Percentiles rank a stretch among this genome's conserved stretches.
These are phyloP conservation scores for Alloascoidea hylecoeti DNA, from an alignment of 805 yeast species.

Conservation along the genomic window DNA sequence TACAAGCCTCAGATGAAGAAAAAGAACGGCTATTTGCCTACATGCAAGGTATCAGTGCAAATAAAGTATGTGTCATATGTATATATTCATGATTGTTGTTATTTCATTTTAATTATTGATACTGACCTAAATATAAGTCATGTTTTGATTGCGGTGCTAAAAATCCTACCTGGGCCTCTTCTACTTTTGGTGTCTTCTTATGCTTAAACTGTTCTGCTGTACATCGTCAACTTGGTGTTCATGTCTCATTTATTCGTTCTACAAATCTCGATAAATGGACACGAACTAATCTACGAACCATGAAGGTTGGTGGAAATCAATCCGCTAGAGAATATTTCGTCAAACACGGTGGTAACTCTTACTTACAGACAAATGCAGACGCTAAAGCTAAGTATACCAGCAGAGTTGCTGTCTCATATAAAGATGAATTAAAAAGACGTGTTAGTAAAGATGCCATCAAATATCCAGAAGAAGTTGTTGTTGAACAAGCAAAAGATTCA, in stretches of 20 bases:
- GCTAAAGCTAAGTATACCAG: constrained; percentile 72
- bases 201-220: constrained; percentile 93
- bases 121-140: no score
- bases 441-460: constrained; percentile 50
- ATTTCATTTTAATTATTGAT: not conserved
- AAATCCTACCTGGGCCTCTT: constrained; percentile 97
- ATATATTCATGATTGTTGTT: no score
- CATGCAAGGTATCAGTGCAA: not conserved
- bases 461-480: constrained; percentile 62
- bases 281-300: constrained; percentile 74
- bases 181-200: constrained; percentile 85
- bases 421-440: constrained; percentile 61
- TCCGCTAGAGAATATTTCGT: constrained; percentile 70
- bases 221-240: constrained; percentile 93
- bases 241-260: constrained; percentile 88
- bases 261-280: constrained; percentile 92
- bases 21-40: not conserved
- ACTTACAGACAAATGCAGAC: constrained; percentile 39
- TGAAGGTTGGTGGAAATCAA: constrained; percentile 90
- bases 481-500: constrained; percentile 29
- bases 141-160: constrained; percentile 93
- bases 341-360: constrained; percentile 77
- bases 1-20: not conserved
- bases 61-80: no score
- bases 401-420: constrained; percentile 65